Evolutionary conservation across 2,329 filamentous ascomycete genomes (phyloP), one percentile per base, ranked within the genome.

Genomic region (Colletotrichum lini): DNA sequence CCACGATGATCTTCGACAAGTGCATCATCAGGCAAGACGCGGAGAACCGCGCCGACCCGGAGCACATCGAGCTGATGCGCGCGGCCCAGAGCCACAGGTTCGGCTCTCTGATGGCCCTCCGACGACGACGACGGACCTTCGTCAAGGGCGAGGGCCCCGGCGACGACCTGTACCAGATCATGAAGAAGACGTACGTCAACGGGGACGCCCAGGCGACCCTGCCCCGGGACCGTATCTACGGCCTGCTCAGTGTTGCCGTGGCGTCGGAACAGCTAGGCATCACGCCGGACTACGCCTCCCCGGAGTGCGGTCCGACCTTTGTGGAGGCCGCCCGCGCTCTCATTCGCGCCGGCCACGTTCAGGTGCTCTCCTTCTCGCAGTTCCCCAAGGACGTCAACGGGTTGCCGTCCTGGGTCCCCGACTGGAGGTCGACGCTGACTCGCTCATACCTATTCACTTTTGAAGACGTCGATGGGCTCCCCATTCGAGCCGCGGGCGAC

Each of bases 371-470:
- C 0, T 73, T 65, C 47, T 65, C 72, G 1, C 72, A 72, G 50
- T 15, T 54, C 35, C 72, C 59, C n/a, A 65, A 73, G 15, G 72
- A 73, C 47, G 7, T 49, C 13, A 56, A 38, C 21, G 56, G 47
- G 8, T 35, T 82, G 4, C 81, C 81, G 1, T 79, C 80, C 0
- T 83, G 81, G 81, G 80, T 81, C 35, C 81, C 81, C 1, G 81
- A 83, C 74, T 82, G 81, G 81, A 76, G 79, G 18, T 26, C 68
- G 40, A 63, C 45, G 8, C 45, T 71, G 40, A 16, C 23, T 12
- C 52, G 9, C 5, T 71, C 66, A 3, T 73, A 64, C 56, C 45
- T 59, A 23, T 44, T 44, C 30, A 40, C 30, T 6, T 63, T 52
- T 21, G 70, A 70, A 21, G 45, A 58, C 42, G 58, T 42, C 3